Evolutionary conservation across 2,329 filamentous ascomycete species (phyloP).

Genomic region (Trichoderma sp.): DNA sequence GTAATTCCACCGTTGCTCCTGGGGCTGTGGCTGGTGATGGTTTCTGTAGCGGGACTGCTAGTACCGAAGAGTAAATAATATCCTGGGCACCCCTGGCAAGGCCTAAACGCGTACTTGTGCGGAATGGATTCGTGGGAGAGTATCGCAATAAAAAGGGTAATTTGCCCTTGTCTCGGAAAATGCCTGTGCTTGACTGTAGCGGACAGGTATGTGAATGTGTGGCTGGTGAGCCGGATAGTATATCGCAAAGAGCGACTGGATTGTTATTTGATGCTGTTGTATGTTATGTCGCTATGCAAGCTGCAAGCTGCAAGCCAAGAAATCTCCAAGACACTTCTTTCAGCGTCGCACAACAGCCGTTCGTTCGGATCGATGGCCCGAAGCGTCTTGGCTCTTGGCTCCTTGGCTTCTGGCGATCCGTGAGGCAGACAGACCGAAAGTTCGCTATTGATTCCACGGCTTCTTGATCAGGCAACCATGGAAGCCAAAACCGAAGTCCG

Average conservation of each 20-base stretch:
- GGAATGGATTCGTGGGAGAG: not conserved
- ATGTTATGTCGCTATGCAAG: not conserved
- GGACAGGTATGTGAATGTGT: not conserved
- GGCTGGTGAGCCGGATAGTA: not conserved
- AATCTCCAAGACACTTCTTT: not conserved
- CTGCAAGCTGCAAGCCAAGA: not conserved
- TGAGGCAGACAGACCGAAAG: not conserved
- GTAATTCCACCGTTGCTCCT: not conserved
- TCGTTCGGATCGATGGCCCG: not conserved
- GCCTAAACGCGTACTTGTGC: conserved; percentile 3
- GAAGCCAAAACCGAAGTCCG: not conserved
- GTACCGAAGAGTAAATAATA: not conserved
- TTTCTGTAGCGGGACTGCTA: not conserved
- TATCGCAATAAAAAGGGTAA: not conserved
- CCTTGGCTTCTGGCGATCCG: not conserved
- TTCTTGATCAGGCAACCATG: not conserved
- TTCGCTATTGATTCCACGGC: not conserved
- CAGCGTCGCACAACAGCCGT: not conserved
- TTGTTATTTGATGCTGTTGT: not conserved
- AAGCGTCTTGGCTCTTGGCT: not conserved
- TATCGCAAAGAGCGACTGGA: not conserved
- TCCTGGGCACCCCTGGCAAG: conserved; percentile 5
- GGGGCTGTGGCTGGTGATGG: conserved; percentile 9
- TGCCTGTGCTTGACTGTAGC: not conserved
- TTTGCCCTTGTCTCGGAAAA: not conserved